Conservation (phyloP, 2,329 filamentous ascomycete genomes). For the Cytospora piceae region DNA sequence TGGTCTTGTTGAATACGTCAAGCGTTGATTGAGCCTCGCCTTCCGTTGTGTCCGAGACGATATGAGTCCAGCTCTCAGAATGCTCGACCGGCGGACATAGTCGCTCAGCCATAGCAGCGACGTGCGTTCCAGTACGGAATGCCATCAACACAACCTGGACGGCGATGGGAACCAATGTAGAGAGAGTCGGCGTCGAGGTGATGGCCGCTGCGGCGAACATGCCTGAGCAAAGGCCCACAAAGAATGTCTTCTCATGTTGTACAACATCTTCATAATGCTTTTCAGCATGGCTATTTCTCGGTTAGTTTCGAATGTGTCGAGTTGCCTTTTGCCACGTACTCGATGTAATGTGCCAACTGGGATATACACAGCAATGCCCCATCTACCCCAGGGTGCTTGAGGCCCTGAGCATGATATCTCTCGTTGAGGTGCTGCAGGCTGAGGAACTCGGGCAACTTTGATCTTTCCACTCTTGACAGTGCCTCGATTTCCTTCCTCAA, state of each 20-base stretch:
- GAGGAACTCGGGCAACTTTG: constrained; percentile 63
- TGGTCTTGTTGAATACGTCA: constrained; percentile 59
- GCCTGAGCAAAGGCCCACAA: constrained; percentile 70
- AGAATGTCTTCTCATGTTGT: constrained; percentile 53
- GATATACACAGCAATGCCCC: constrained; percentile 66
- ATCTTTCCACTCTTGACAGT: constrained; percentile 60
- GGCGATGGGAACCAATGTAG: constrained; percentile 63
- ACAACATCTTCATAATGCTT: constrained; percentile 60
- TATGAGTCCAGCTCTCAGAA: constrained; percentile 68
- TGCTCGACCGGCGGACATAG: constrained; percentile 45
- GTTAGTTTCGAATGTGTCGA: constrained; percentile 11
- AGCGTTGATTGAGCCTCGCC: constrained; percentile 55
- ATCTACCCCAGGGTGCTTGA: constrained; percentile 66
- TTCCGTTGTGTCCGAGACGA: constrained; percentile 61
- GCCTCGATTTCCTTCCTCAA: constrained; percentile 63
- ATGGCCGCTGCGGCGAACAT: constrained; percentile 71
- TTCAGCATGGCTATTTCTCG: constrained; percentile 48
- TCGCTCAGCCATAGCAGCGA: constrained; percentile 53
- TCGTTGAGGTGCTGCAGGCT: constrained; percentile 68
- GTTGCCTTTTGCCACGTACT: constrained; percentile 49
- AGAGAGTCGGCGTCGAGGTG: constrained; percentile 64
- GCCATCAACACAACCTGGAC: constrained; percentile 67
- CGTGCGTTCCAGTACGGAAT: constrained; percentile 65
- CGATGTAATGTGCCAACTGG: constrained; percentile 71
- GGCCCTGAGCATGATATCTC: constrained; percentile 59